A percentile compares a stretch with the other conserved stretches of the same genome.
These are phyloP conservation scores for Globisporangium acanthophoron DNA, from an alignment of 352 stramenopile species.

Conservation along the genomic window DNA sequence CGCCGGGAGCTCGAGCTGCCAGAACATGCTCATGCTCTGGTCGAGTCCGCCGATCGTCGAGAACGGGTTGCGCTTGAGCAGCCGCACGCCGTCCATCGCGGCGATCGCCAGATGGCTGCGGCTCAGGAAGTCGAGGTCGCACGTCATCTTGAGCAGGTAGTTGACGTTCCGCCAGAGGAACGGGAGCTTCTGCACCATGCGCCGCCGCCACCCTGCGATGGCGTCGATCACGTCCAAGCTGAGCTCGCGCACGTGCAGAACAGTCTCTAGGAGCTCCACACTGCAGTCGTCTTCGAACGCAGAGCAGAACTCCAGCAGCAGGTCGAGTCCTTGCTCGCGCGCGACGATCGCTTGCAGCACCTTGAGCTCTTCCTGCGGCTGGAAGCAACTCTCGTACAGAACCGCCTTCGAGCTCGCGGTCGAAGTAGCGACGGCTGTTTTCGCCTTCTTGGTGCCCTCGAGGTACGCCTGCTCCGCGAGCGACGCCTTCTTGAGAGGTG, in stretches of 20 bases:
- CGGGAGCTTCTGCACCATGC: slow-evolving; percentile 50
- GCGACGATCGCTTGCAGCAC: slow-evolving; percentile 63
- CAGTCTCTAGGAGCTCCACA: slow-evolving; percentile 37
- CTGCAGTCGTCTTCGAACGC: slow-evolving; percentile 38
- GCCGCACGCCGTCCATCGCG: slow-evolving; percentile 50
- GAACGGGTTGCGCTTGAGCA: slow-evolving; percentile 63
- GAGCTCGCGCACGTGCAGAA: slow-evolving; percentile 38
- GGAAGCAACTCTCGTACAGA: slow-evolving; percentile 36
- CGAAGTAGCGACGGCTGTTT: background rate
- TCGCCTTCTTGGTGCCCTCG: background rate
- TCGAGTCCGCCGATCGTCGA: slow-evolving; percentile 65
- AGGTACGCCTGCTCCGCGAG: slow-evolving; percentile 2
- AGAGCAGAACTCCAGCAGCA: slow-evolving; percentile 40
- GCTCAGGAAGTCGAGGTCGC: slow-evolving; percentile 69
- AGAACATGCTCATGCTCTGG: slow-evolving; percentile 48
- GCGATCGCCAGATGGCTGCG: slow-evolving; percentile 47
- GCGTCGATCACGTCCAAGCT: slow-evolving; percentile 54
- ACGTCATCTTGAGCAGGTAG: slow-evolving; percentile 63
- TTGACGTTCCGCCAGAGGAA: slow-evolving; percentile 63
- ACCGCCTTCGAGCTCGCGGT: slow-evolving; percentile 24
- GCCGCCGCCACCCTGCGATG: slow-evolving; percentile 49
- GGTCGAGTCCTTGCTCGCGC: slow-evolving; percentile 49
- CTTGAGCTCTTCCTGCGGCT: slow-evolving; percentile 56
- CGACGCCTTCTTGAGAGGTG: background rate
- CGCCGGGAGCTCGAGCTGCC: slow-evolving; percentile 48